phyloP scores from a whole-genome alignment of 2,329 filamentous ascomycete species.

The Metarhizium robertsii region DNA sequence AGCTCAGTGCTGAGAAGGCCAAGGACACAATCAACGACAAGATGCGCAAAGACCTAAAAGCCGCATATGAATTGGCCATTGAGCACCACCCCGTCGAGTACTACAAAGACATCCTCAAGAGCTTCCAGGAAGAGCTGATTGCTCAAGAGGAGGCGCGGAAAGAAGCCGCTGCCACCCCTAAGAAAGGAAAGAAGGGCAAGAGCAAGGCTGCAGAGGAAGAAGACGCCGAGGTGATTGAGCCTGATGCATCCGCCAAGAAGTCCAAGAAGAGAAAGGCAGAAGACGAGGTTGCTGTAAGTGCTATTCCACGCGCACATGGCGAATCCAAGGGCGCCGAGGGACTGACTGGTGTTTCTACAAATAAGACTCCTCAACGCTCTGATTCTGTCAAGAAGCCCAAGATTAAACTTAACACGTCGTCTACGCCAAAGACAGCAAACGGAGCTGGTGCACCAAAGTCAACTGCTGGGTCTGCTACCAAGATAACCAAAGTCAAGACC shows the following conservation, averaged over 20 bases:
- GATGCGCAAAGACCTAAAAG: slow-evolving; percentile 68
- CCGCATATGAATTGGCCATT: slow-evolving; percentile 71
- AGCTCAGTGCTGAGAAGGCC: slow-evolving; percentile 66
- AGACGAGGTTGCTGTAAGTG: slow-evolving; percentile 51
- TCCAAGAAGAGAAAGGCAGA: slow-evolving; percentile 77
- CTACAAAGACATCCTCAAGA: slow-evolving; percentile 73
- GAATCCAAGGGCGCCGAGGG: not conserved
- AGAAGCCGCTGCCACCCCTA: slow-evolving; percentile 30
- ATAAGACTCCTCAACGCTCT: slow-evolving; percentile 44
- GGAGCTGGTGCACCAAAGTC: slow-evolving; percentile 47
- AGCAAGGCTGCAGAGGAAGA: slow-evolving; percentile 46
- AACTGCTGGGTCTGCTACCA: slow-evolving; percentile 44
- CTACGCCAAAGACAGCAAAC: slow-evolving; percentile 61
- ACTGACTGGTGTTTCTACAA: not conserved
- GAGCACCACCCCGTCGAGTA: slow-evolving; percentile 68
- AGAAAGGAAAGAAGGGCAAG: slow-evolving; percentile 36
- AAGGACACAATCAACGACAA: slow-evolving; percentile 62
- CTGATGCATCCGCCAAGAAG: slow-evolving; percentile 53
- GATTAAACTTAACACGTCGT: slow-evolving; percentile 55
- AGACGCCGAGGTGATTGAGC: slow-evolving; percentile 53
- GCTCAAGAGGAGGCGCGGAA: slow-evolving; percentile 41
- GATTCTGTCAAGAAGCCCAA: slow-evolving; percentile 60
- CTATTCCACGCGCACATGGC: not conserved
- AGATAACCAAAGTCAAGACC: slow-evolving; percentile 43
- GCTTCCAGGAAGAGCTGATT: slow-evolving; percentile 57